These are phyloP conservation scores for Penicillium egyptiacum DNA, from an alignment of 495 filamentous ascomycete species.

Conservation along the genomic window DNA sequence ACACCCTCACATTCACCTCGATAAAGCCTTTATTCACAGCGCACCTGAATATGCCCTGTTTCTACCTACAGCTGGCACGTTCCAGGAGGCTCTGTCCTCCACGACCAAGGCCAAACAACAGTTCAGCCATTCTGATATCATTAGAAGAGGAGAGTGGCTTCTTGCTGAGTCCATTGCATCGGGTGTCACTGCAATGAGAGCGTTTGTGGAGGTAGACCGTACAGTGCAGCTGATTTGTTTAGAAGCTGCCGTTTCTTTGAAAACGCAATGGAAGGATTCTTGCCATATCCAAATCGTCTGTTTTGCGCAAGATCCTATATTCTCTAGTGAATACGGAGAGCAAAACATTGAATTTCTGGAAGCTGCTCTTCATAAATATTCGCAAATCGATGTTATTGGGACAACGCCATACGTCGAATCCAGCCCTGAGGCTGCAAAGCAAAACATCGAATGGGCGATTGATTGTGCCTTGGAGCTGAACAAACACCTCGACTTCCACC, in stretches of 20 bases:
- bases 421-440: constrained; percentile 44
- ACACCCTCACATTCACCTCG: constrained; percentile 75
- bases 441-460: constrained; percentile 66
- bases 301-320: constrained; percentile 72
- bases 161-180: constrained; percentile 64
- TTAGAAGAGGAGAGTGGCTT: constrained; percentile 62
- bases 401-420: constrained; percentile 72
- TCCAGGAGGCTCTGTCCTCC: constrained; percentile 63
- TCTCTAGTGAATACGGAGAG: constrained; percentile 52
- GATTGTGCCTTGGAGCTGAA: constrained; percentile 42
- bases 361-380: constrained; percentile 38
- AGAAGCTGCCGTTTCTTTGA: constrained; percentile 57
- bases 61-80: constrained; percentile 58
- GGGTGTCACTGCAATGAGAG: constrained; percentile 70
- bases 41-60: constrained; percentile 59
- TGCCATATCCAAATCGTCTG: constrained; percentile 69
- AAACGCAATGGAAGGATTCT: constrained; percentile 51
- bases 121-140: constrained; percentile 60
- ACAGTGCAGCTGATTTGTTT: constrained; percentile 59
- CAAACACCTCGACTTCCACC: constrained; percentile 70
- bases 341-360: constrained; percentile 49
- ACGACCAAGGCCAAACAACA: constrained; percentile 62
- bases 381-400: constrained; percentile 59
- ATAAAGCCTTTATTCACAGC: constrained; percentile 69
- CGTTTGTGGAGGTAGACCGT: constrained; percentile 73